phyloP scores from a whole-genome alignment of 2,329 filamentous ascomycete species.

The Reticulascus tulasneorum region DNA sequence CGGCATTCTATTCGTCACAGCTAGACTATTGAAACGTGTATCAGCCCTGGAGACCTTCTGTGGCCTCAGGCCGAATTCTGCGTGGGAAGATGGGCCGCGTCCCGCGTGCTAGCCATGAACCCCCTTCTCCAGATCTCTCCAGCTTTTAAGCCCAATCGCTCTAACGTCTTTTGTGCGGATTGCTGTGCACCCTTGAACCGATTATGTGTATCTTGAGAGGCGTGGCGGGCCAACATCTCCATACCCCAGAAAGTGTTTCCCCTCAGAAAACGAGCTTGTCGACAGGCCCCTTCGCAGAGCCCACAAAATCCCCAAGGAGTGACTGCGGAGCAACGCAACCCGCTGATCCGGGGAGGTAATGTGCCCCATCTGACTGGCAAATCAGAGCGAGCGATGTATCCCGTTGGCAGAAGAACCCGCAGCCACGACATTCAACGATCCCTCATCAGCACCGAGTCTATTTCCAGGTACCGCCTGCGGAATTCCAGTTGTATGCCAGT shows the following conservation, averaged over 20 bases:
- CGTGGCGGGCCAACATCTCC: slow-evolving; percentile 12
- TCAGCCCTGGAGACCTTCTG: too few relatives aligned
- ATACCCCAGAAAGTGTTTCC: slow-evolving; percentile 1
- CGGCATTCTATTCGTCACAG: too few relatives aligned
- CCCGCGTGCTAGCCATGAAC: too few relatives aligned
- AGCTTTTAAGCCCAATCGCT: too few relatives aligned
- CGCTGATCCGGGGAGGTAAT: slow-evolving; percentile 13
- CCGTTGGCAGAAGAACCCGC: neutral
- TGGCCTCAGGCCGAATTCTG: too few relatives aligned
- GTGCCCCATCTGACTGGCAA: neutral
- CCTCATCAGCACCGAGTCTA: neutral
- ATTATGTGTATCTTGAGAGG: too few relatives aligned
- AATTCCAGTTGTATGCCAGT: neutral
- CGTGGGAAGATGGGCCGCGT: too few relatives aligned
- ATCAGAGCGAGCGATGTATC: neutral
- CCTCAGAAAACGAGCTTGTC: neutral
- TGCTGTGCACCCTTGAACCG: too few relatives aligned
- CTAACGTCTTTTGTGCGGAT: too few relatives aligned
- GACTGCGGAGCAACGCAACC: slow-evolving; percentile 12
- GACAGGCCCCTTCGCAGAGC: slow-evolving; percentile 1
- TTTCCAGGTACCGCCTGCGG: neutral
- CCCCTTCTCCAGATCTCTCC: too few relatives aligned
- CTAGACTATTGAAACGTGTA: too few relatives aligned
- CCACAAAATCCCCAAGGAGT: slow-evolving; percentile 3
- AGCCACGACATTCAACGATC: neutral